Conservation (phyloP, 805 yeast species). For the Dipodascopsis tothii region DNA sequence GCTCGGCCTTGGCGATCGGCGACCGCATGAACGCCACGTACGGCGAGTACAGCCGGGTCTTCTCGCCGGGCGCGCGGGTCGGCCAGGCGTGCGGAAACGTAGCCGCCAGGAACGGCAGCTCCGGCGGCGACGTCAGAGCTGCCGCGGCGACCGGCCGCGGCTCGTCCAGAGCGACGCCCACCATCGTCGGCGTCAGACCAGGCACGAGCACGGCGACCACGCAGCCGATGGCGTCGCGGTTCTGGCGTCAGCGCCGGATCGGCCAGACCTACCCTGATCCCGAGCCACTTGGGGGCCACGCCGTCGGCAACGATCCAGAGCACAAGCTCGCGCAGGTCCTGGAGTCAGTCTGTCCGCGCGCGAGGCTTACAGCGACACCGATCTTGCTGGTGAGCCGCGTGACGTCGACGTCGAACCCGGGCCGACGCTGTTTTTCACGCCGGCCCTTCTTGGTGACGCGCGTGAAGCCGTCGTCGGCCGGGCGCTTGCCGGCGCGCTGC, state of each 20-base stretch:
- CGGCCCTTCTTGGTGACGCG: no score
- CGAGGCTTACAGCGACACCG: slow-evolving; percentile 17
- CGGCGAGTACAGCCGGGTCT: slow-evolving; percentile 47
- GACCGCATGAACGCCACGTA: slow-evolving; percentile 48
- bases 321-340: slow-evolving; percentile 43
- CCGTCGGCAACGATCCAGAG: slow-evolving; percentile 39
- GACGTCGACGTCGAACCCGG: slow-evolving; percentile 20
- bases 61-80: slow-evolving; percentile 59
- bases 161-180: slow-evolving; percentile 32
- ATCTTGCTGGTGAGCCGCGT: slow-evolving; percentile 9
- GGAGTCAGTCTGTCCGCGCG: slow-evolving; percentile 3
- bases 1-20: slow-evolving; percentile 54
- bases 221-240: slow-evolving; percentile 43
- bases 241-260: slow-evolving; percentile 23
- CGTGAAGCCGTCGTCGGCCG: no score
- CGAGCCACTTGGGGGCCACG: slow-evolving; percentile 44
- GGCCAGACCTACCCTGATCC: slow-evolving; percentile 29
- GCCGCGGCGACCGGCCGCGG: slow-evolving; percentile 17
- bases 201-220: slow-evolving; percentile 57
- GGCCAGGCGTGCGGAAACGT: slow-evolving; percentile 43
- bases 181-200: slow-evolving; percentile 48
- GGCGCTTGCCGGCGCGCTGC: no score
- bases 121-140: slow-evolving; percentile 6
- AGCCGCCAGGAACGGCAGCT: slow-evolving; percentile 33
- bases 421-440: no score